A percentile compares a stretch with the other conserved stretches of the same genome.
Conservation (phyloP, 345 rosid genomes). For the Cardamine occulta region DNA sequence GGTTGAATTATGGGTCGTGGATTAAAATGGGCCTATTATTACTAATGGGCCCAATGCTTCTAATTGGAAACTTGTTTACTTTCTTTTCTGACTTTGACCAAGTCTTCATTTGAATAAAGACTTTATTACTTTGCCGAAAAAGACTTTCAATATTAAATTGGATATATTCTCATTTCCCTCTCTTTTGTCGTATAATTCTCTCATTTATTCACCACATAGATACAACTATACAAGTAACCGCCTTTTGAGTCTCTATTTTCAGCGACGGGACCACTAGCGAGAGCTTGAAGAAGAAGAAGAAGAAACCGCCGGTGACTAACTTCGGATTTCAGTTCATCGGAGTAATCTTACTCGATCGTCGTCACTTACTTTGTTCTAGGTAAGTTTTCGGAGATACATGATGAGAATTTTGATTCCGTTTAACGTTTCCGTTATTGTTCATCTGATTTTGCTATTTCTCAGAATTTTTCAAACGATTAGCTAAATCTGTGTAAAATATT, state of each 20-base stretch:
- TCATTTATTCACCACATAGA: background rate
- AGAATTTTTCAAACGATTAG: background rate
- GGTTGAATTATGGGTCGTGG: background rate
- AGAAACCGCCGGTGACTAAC: background rate
- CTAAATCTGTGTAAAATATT: background rate
- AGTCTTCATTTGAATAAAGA: constrained; percentile 11
- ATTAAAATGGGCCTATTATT: background rate
- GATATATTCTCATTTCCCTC: constrained; percentile 26
- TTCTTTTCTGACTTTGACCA: constrained; percentile 28
- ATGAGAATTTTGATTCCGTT: constrained; percentile 1
- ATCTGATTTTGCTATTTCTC: background rate
- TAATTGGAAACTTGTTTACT: background rate
- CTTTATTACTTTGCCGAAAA: background rate
- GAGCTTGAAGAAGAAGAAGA: constrained; percentile 6
- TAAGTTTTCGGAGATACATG: background rate
- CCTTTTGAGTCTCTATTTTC: background rate
- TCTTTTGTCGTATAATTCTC: constrained; percentile 6
- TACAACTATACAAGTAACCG: constrained; percentile 25
- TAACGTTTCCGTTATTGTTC: background rate
- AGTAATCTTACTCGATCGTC: background rate
- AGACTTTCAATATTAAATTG: constrained; percentile 16
- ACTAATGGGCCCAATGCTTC: background rate
- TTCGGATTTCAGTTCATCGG: background rate
- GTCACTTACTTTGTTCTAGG: constrained; percentile 12
- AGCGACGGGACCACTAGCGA: constrained; percentile 2